Evolutionary conservation across 192 early-diverging fungal species (phyloP), one percentile per base, ranked within the genome.

Genomic region (Kickxella alabastrina): DNA sequence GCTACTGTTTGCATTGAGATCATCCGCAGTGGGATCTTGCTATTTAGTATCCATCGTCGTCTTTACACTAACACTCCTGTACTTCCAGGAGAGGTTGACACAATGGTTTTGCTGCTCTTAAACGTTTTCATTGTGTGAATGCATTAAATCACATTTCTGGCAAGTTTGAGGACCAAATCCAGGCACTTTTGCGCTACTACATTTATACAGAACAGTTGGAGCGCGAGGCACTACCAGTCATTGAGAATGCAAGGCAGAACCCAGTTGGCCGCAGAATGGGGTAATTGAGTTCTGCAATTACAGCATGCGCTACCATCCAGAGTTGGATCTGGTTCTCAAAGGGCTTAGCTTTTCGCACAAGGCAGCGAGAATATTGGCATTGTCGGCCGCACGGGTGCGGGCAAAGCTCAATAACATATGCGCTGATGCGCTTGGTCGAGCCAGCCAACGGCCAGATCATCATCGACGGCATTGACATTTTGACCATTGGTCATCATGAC

Each of bases 261-360:
- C 64, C 5, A 61, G 57, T 10, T 93, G 92, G 92, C 89, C 92
- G 6, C 52, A 74, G 6, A 43, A 71, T 0, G 92, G 92, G 28
- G 42, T 54, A 12, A 82, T 95, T 47, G 78, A 82, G 54, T 90
- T 89, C 67, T 65, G 64, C 10, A 61, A 85, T 38, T 91, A 89
- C 59, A 80, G 84, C n/a, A 85, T 87, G 8, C 82, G 90, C 13
- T 92, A 95, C 65, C 80, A 90, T 3, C 55, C 79, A 7, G 89
- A 79, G 0, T 67, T 92, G 21, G 88, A 90, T 43, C 61, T 90
- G 14, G 88, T 91, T 4, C 76, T 95, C 25, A 82, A 79, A 40
- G 77, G 62, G 5, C 31, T 51, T 35, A 56, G 21, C 54, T 60
- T 50, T 22, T 52, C 28, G 58, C 80, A 29, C 48, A 54, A 10